Evolutionary conservation across 2,329 filamentous ascomycete species (phyloP), one percentile per base, ranked within the genome.

Genomic region (Polytolypa hystricis): DNA sequence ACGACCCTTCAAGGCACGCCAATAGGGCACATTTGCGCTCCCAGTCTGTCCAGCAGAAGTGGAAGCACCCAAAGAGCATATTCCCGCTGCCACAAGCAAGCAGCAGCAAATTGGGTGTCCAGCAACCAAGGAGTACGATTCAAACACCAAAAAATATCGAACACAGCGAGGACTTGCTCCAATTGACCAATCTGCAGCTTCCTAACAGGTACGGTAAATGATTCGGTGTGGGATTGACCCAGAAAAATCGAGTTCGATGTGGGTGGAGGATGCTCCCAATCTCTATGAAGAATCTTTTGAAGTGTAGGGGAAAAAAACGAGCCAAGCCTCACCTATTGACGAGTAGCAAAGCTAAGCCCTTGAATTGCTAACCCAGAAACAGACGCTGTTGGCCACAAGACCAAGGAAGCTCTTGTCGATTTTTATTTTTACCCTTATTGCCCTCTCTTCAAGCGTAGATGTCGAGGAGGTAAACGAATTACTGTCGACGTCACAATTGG

Each of bases 401-500:
- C 5, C 11, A 15, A 16, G 18, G 23, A n/a, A 29, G 3, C 21
- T 30, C 16, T 38, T 16, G 15, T 16, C 16, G 14, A 11, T 30
- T 36, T 17, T 15, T 23, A 6, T 37, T 28, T 30, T 28, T 36
- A 18, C 10, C 11, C n/a, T 11, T 12, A 10, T 26, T 34, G 28
- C 26, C 21, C 29, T 37, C 29, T 28, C 30, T 38, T 33, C 25
- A 14, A 29, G 28, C 25, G 19, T 32, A 12, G 8, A 4, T 12
- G 14, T 10, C 12, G 3, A 15, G 9, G 15, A n/a, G 25, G 20
- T 29, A 19, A 7, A n/a, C 14, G 5, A 30, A 16, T 19, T 12
- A 20, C 30, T 15, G 29, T 32, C 21, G 23, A 26, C 21, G 29
- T 36, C 34, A 14, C 32, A 14, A 38, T 29, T 33, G 30, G 18